Base-by-base conservation (phyloP, 257 asterid genomes). In the Fraxinus pennsylvanica region DNA sequence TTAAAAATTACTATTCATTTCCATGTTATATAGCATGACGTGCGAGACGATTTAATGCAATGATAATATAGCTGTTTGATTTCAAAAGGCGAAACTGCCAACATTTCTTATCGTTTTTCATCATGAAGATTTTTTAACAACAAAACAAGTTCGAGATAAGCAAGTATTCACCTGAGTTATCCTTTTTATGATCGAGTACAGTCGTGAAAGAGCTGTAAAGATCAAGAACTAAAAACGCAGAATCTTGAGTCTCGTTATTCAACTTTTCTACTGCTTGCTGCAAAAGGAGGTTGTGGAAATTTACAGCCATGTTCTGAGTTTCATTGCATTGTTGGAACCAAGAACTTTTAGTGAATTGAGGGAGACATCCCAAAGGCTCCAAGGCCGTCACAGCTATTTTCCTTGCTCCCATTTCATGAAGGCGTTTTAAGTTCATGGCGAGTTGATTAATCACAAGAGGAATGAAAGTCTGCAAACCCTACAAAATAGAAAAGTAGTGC, bases 301-400 rank as follows among this genome's bases (percentile, higher is more conserved):
- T 69, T 36, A 87, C 97, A 0, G 87, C 89, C 5, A 65, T 15
- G 82, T 94, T 91, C 41, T 82, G 79, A 21, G 92, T 87, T 14
- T 74, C 52, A 68, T 94, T 92, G 90, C 99, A 94, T 68, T 86
- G 82, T 70, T 85, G 87, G 76, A 81, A 94, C 0, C 92, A 88
- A 0, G 85, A 76, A 4, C 41, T 9, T 19, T 73, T 30, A 0
- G 99, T 94, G 41, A 17, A 70, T 8, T 84, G 85, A 19, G 99
- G 99, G 8, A 94, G 97, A 78, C 99, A 94, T 6, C 99, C 97
- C 70, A 94, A 14, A 0, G 99, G 99, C 77, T 89, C 81, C 79
- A 94, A 80, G 3, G 89, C 76, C 29, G 96, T 82, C 50, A 91
- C 94, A 0, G 78, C 90, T 21, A 94, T 85, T 72, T 84, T 92